Evolutionary conservation across 306 rosid species (phyloP), one percentile per base, ranked within the genome.

Genomic region (Quercus cerris): DNA sequence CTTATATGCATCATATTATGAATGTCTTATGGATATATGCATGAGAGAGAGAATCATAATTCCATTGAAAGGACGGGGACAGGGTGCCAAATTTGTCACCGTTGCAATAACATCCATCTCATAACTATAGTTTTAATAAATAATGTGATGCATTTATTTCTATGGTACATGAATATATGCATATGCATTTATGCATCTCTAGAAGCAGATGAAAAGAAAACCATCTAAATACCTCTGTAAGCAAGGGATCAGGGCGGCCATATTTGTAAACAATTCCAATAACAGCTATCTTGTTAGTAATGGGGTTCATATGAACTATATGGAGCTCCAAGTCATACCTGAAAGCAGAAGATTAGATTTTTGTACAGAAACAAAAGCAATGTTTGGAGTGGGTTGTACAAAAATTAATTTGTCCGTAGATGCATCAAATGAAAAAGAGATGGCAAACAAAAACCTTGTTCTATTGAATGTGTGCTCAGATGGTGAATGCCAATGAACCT

Each of bases 401-500:
- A 52, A 46, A 1, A 38, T 31, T 9, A 25, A 5, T 13, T 25
- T 2, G 28, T 23, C 55, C n/a, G 22, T 27, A 22, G 35, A 4
- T 15, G 55, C 30, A 27, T 44, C n/a, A 23, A 23, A 75, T 15
- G 15, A n/a, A 2, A 13, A 23, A 19, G 70, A 25, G 62, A 57
- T 64, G 38, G 56, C 2, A 54, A 67, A n/a, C 27, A 35, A 68
- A 66, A 49, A 92, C 97, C 90, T 90, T 74, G 69, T 2, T 84
- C 90, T 93, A 66, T 90, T 87, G 54, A 94, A 77, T 0, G 88
- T 88, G 83, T 94, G 98, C 80, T 94, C 98, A 19, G 98, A 86
- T 38, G 97, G 97, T 57, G 93, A 64, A 70, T 94, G 98, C 98
- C 97, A 94, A 87, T 94, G 98, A 58, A 89, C 81, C 15, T 92